Evolutionary conservation across 805 yeast species (phyloP).

Genomic region (Pichia thaimueangensis): DNA sequence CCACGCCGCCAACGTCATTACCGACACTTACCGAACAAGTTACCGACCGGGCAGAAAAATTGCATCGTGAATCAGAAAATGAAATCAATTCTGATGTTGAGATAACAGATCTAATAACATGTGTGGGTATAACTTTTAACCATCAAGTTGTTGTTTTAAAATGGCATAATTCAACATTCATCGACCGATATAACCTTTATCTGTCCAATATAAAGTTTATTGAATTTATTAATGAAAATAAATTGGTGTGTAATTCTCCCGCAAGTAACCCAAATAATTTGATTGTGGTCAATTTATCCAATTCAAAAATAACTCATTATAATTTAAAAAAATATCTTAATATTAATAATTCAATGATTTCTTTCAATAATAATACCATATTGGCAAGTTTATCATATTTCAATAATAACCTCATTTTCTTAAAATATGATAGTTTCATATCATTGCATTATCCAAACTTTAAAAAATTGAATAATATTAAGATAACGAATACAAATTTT

Average conservation of each 20-base stretch:
- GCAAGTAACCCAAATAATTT: conserved; percentile 9
- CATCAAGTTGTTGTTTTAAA: conserved; percentile 11
- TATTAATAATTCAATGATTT: conserved; percentile 1
- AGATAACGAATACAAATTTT: conserved; percentile 16
- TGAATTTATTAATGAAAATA: conserved; percentile 2
- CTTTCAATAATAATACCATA: conserved; percentile 1
- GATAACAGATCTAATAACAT: conserved; percentile 4
- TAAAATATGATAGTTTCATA: conserved; percentile 23
- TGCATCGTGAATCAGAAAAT: no score
- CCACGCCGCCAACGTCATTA: neutral
- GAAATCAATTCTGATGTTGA: neutral
- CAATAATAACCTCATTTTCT: conserved; percentile 22
- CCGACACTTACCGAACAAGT: neutral
- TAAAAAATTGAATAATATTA: conserved; percentile 14
- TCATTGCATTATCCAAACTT: conserved; percentile 15
- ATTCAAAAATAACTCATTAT: conserved; percentile 4
- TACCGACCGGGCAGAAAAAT: neutral
- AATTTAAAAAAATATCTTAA: conserved; percentile 1
- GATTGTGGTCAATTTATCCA: conserved; percentile 7
- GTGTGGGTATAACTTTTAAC: conserved; percentile 4
- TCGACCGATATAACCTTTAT: conserved; percentile 11
- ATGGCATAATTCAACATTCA: conserved; percentile 8
- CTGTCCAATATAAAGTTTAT: conserved; percentile 6
- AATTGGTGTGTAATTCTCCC: conserved; percentile 8
- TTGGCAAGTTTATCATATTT: conserved; percentile 1